A percentile compares a stretch with the other conserved stretches of the same genome.
These are phyloP conservation scores for Ogataea hybrid DNA, from an alignment of 1,139 yeast genomes.

Conservation along the genomic window DNA sequence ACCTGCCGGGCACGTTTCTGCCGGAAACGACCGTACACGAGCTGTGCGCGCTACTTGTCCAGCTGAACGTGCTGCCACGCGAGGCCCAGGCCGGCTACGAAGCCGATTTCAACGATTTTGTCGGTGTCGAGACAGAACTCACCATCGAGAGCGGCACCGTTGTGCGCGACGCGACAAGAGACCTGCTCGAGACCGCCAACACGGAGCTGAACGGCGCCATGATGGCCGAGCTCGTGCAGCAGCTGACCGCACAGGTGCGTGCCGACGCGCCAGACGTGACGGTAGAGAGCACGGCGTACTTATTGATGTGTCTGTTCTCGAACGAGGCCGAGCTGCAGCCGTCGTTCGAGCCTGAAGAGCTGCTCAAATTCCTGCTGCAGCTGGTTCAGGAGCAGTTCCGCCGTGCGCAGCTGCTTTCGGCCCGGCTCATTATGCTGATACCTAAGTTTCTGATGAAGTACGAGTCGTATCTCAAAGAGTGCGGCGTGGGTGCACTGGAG, in stretches of 20 bases:
- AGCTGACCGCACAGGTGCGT: slow-evolving; percentile 17
- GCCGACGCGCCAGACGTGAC: slow-evolving; percentile 9
- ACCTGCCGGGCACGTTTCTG: slow-evolving; percentile 12
- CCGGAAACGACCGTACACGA: slow-evolving; percentile 18
- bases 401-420: slow-evolving; percentile 35
- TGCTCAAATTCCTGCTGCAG: slow-evolving; percentile 31
- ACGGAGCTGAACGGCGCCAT: slow-evolving; percentile 36
- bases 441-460: slow-evolving; percentile 61
- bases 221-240: slow-evolving; percentile 29
- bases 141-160: slow-evolving; percentile 41
- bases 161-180: slow-evolving; percentile 54
- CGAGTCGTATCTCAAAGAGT: slow-evolving; percentile 35
- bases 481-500: slow-evolving; percentile 41
- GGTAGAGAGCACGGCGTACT: slow-evolving; percentile 41
- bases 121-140: slow-evolving; percentile 71
- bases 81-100: slow-evolving; percentile 36
- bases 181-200: slow-evolving; percentile 46
- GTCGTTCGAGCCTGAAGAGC: slow-evolving; percentile 26
- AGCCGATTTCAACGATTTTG: slow-evolving; percentile 64
- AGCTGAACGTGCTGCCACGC: slow-evolving; percentile 21
- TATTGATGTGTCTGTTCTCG: slow-evolving; percentile 42
- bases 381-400: slow-evolving; percentile 15
- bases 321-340: slow-evolving; percentile 41
- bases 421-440: slow-evolving; percentile 47
- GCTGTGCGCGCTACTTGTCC: slow-evolving; percentile 25